Base-by-base conservation (phyloP, 1,284 basidiomycete species). In the Filobasidium uniguttulatum region DNA sequence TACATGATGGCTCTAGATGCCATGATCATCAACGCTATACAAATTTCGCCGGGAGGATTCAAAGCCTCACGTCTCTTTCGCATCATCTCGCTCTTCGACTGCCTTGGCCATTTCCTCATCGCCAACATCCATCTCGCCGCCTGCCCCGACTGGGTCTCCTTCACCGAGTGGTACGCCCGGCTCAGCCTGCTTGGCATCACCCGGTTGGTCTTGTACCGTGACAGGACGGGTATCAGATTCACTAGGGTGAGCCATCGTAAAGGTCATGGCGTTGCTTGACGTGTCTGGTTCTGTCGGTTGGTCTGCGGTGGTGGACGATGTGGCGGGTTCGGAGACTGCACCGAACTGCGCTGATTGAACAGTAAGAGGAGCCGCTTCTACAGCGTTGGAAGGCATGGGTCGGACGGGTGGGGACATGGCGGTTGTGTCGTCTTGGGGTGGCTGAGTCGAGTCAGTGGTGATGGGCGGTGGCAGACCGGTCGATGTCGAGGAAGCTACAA, bases 101-200 rank as follows among this genome's bases (percentile, higher is more conserved):
- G 26, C 40, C 19, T 26, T 10, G 3, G 17, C 40, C 2, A 52
- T 41, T 47, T 52, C 50, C 5, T 43, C 37, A 52, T 52, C 50
- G 10, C 30, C 50, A 44, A 52, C 40, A 23, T 52, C 50, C 38
- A 44, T 46, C 30, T 46, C 31, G 14, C 45, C 50, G 31, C 48
- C 44, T 6, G 44, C 50, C 3, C 50, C 50, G 3, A 52, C 50
- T 6, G 45, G 36, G 38, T 52, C 50, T 2, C 50, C 50, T 15
- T 52, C 50, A 7, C 50, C 45, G 14, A 52, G 31, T 19, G 37
- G 38, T 31, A 43, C 35, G 10, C 45, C 45, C 30, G 50, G 38
- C 37, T 52, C 46, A n/a, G 35, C 19, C 22, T 34, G 9, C 40
- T 20, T 43, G 14, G 15, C 40, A 14, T 43, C 40, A 23, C 40